Base-by-base conservation (phyloP, 345 rosid genomes). In the Cardamine occulta region DNA sequence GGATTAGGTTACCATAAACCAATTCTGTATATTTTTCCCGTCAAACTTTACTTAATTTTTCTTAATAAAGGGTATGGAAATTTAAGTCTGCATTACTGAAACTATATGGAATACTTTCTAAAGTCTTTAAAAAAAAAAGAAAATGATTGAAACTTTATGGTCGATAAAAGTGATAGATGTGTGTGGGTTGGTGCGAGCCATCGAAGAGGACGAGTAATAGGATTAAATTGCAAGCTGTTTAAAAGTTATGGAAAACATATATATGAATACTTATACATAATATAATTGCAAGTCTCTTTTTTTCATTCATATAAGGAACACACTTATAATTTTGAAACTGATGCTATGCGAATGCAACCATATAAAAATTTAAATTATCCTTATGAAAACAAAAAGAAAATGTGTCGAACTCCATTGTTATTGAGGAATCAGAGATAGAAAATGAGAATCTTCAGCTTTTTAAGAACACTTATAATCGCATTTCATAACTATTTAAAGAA, bases 131-230 rank as follows among this genome's bases (percentile, higher is more conserved):
- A 26, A 26, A 21, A 21, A 45, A 6, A 24, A 12, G 49, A 54
- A 55, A 45, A 34, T 70, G 6, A 76, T 61, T 53, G 72, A 70
- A 34, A 18, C 75, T 70, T 63, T 77, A 17, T 69, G 60, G 72
- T 70, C 71, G 26, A 56, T 56, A 70, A 70, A 28, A 77, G 75
- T 63, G 63, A 63, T 31, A 21, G 21, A 62, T 19, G 4, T 28
- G 72, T 76, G 64, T 76, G 80, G 75, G 75, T 77, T 77, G 72
- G 71, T 70, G 80, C 49, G 24, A 63, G 24, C 66, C 80, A 69
- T 70, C 39, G 32, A 49, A 23, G 19, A 31, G 17, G 28, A 26
- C 42, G 47, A 47, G 13, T 57, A 37, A 34, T 23, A 57, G 3
- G 66, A 34, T 58, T 19, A n/a, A 56, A 47, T 54, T 44, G 39